Base-by-base conservation (phyloP, 192 early-diverging fungal species). In the Coemansia sp. region DNA sequence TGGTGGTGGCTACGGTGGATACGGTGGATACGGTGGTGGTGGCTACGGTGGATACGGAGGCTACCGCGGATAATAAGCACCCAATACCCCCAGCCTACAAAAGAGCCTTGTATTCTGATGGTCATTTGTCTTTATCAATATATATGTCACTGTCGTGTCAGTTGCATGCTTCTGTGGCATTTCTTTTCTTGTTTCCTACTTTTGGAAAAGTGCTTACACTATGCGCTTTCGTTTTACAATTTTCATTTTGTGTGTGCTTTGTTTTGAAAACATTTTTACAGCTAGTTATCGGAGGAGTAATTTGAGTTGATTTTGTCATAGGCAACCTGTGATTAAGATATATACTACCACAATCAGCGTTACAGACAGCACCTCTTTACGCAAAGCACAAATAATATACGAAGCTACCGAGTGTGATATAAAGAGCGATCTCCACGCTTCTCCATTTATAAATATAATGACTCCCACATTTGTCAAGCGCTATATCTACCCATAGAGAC, bases 41-140 rank as follows among this genome's bases (percentile, higher is more conserved):
- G 40, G 60, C 6, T 20, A 25, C 26, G 49, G 49, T 0, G 49
- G 49, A 6, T 52, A 52, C 49, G 49, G 49, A 5, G 49, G 49
- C 7, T 52, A 52, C 49, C 25, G 49, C 31, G 55, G 55, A 33
- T 57, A 57, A 13, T 57, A 57, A 57, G 33, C 16, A n/a, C 15
- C 3, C 55, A 9, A 31, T 18, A 13, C 16, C 26, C 25, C 51
- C 9, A 13, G 25, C 21, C 15, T 25, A 15, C 25, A 31, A 3
- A 30, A 30, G 18, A 57, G 25, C 15, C 13, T 26, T 31, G 1
- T 3, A 12, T 57, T 15, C n/a, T 51, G 25, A 51, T 26, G 10
- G 48, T 23, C 25, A 39, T 1, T 15, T 13, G 15, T 7, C 48
- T 51, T 7, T 51, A 51, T 26, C 48, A 25, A 51, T 12, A 12